Base-by-base conservation (phyloP, 495 filamentous ascomycete genomes). In the Aspergillus egyptiacus region DNA sequence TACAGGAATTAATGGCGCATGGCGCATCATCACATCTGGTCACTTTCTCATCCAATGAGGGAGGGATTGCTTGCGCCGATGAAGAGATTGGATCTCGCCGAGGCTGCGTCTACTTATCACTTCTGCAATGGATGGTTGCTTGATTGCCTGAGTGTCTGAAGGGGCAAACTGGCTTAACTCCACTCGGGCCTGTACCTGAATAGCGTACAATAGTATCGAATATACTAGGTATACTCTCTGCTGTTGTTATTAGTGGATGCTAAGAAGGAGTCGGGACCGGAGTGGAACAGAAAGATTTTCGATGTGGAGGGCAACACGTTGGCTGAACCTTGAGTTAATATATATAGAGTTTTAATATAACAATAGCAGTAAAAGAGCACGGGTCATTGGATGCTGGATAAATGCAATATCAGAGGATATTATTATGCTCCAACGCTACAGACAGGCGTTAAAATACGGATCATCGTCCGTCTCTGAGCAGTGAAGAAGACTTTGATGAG, bases 21-120 rank as follows among this genome's bases (percentile, higher is more conserved):
- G 41, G 22, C 27, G 33, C 41, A 33, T 18, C 2, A 13, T 44
- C n/a, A n/a, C n/a, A n/a, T n/a, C n/a, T n/a, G n/a, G n/a, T n/a
- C n/a, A n/a, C n/a, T n/a, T n/a, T n/a, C 41, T 44, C 28, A 20
- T 44, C 41, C 41, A 44, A 44, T 44, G 28, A 19, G 10, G 17
- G 27, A 13, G 28, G n/a, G 41, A 44, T 20, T 33, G 41, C 28
- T 30, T 23, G 41, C 17, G 41, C 18, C 28, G 41, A 31, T n/a
- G 28, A 44, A 24, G 20, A 39, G 25, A 7, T n/a, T n/a, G n/a
- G n/a, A n/a, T 19, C 35, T 44, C 41, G 41, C 33, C 41, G 23
- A 44, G 27, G 8, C 11, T 13, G 28, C 41, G 3, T 44, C 19
- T 33, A 20, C 15, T 19, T 27, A 20, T 43, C 40, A 43, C 25